Conservation (phyloP, 208 protist genomes). For the Trichomonas tenax region DNA sequence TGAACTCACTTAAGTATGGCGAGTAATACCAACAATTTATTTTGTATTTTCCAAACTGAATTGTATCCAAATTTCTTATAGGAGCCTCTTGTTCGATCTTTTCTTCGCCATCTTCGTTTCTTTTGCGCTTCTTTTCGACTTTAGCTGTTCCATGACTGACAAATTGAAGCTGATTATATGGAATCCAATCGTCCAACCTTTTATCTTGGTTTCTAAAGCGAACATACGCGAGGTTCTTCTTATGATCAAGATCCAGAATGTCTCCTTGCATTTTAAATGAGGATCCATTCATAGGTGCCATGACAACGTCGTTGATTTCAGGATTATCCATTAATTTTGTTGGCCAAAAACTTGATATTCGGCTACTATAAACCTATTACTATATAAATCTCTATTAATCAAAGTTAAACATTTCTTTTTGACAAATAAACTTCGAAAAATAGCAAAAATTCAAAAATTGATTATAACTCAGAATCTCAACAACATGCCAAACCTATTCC, state of each 20-base stretch:
- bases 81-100: background rate
- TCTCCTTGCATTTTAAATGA: background rate
- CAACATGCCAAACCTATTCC: too few species aligned
- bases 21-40: slow-evolving; percentile 7
- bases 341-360: too few species aligned
- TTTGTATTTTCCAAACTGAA: background rate
- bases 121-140: background rate
- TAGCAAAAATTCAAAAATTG: too few species aligned
- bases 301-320: background rate
- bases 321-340: background rate
- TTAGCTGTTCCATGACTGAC: background rate
- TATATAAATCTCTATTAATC: too few species aligned
- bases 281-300: background rate
- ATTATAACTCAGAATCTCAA: too few species aligned
- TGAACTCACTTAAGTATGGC: background rate
- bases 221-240: background rate
- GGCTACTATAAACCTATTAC: too few species aligned
- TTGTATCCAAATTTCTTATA: background rate
- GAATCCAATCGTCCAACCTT: background rate
- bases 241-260: background rate
- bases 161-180: background rate
- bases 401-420: too few species aligned
- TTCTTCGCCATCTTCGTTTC: background rate
- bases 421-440: too few species aligned
- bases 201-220: slow-evolving; percentile 5